These are phyloP conservation scores for Lactarius vividus DNA, from an alignment of 768 basidiomycete species.

Conservation along the genomic window DNA sequence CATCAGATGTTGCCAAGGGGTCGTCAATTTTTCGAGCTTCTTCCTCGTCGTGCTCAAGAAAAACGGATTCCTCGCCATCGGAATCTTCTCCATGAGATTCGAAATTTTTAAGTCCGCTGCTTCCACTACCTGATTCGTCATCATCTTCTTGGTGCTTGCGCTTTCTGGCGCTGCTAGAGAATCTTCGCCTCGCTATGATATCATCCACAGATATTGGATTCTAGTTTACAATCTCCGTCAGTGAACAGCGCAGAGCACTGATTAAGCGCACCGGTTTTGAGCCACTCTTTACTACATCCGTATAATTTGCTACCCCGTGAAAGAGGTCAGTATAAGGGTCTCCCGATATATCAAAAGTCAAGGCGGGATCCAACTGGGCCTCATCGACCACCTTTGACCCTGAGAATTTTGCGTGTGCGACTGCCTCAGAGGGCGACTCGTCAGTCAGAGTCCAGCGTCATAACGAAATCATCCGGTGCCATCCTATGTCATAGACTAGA, in stretches of 20 bases:
- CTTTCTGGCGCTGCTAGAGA: constrained; percentile 47
- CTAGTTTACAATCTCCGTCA: constrained; percentile 36
- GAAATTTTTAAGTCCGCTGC: not conserved
- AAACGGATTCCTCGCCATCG: constrained; percentile 31
- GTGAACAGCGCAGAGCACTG: constrained; percentile 2
- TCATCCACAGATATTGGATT: constrained; percentile 87
- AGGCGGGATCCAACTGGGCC: constrained; percentile 71
- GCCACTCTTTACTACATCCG: constrained; percentile 60
- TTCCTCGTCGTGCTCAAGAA: constrained; percentile 40
- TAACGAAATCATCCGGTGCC: constrained; percentile 63
- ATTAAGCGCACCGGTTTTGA: constrained; percentile 53
- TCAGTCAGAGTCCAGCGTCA: constrained; percentile 83
- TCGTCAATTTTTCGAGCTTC: constrained; percentile 33
- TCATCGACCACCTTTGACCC: constrained; percentile 46
- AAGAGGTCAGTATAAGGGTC: constrained; percentile 64
- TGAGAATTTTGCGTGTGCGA: constrained; percentile 7
- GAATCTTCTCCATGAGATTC: constrained; percentile 32
- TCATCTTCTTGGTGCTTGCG: constrained; percentile 51
- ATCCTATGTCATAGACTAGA: constrained; percentile 31
- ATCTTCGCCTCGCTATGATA: constrained; percentile 74
- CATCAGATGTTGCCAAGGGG: constrained; percentile 22
- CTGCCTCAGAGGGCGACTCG: constrained; percentile 34
- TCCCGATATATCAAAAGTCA: constrained; percentile 75
- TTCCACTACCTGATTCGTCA: not conserved
- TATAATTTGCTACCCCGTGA: constrained; percentile 39